These are phyloP conservation scores for Apiospora pterosperma DNA, from an alignment of 2,329 filamentous ascomycete genomes.

Conservation along the genomic window DNA sequence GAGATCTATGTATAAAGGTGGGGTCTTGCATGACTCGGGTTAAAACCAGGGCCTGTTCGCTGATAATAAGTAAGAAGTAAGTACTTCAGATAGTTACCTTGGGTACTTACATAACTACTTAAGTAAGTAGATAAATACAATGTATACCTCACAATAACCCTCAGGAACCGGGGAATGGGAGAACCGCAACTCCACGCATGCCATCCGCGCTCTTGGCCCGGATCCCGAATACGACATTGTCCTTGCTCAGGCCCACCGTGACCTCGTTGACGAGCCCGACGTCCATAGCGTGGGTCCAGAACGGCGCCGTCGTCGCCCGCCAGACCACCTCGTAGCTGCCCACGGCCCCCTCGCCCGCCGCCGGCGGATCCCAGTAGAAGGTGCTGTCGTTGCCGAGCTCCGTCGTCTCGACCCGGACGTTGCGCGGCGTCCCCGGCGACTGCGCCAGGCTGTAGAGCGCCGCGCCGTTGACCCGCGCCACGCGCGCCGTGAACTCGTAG, in stretches of 20 bases:
- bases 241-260: constrained; percentile 49
- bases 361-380: constrained; percentile 45
- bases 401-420: constrained; percentile 46
- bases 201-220: constrained; percentile 32
- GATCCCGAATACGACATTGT: constrained; percentile 56
- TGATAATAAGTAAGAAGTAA: too few species aligned
- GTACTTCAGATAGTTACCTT: too few species aligned
- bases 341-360: constrained; percentile 25
- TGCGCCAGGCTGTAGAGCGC: constrained; percentile 51
- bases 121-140: not conserved
- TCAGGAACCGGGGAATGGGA: constrained; percentile 22
- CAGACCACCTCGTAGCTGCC: constrained; percentile 54
- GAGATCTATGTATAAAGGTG: too few species aligned
- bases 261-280: constrained; percentile 44
- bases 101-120: too few species aligned
- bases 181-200: constrained; percentile 23
- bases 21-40: too few species aligned
- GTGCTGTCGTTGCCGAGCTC: constrained; percentile 45
- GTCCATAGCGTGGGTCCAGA: constrained; percentile 46
- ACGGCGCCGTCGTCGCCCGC: constrained; percentile 45
- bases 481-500: constrained; percentile 49
- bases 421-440: constrained; percentile 45
- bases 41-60: too few species aligned
- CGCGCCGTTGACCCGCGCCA: constrained; percentile 52
- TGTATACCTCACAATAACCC: not conserved